Conservation (phyloP, 2,329 filamentous ascomycete species). For the Trichoderma endophyticum region DNA sequence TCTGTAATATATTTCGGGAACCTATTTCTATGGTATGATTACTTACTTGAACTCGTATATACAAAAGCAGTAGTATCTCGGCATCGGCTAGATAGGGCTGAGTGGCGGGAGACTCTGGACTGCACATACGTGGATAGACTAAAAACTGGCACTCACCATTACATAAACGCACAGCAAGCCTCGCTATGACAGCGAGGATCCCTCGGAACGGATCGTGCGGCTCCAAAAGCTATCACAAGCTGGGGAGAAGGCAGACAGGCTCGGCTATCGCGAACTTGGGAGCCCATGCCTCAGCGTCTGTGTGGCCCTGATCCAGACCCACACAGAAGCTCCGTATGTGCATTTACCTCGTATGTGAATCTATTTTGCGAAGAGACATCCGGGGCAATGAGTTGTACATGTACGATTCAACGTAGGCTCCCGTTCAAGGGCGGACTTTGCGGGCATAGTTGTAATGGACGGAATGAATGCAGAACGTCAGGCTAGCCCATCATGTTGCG, state of each 20-base stretch:
- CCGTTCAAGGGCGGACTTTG: neutral
- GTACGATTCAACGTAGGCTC: neutral
- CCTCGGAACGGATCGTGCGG: neutral
- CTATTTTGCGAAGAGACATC: neutral
- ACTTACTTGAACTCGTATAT: neutral
- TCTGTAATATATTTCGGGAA: neutral
- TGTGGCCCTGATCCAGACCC: slow-evolving; percentile 2
- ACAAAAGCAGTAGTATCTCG: neutral
- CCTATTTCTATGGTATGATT: neutral
- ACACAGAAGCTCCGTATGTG: neutral
- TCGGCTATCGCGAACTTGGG: neutral
- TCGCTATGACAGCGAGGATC: neutral
- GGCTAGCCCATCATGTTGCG: neutral
- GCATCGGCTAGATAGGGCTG: neutral
- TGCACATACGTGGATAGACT: slow-evolving; percentile 4
- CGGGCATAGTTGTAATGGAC: neutral
- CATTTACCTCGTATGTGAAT: neutral
- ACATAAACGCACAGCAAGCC: neutral
- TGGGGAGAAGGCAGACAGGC: neutral
- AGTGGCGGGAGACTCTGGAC: neutral
- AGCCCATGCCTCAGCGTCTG: neutral
- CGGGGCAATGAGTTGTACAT: neutral
- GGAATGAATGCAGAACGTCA: neutral
- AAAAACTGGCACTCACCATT: neutral
- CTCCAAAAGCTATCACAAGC: neutral